Evolutionary conservation across 805 yeast genomes (phyloP).

Genomic region (Kluyveromyces aestuarii): DNA sequence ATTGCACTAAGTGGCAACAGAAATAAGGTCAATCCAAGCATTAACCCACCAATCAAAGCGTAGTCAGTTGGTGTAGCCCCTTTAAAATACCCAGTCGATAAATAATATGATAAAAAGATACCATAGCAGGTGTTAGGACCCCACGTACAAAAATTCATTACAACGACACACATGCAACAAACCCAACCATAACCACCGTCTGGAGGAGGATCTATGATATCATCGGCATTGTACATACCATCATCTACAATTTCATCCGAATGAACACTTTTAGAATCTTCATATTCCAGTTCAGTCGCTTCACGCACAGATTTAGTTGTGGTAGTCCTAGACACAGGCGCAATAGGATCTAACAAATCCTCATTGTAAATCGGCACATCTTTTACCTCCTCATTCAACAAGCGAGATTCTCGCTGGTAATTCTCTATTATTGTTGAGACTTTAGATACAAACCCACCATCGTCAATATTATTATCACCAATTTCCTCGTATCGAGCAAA

Average conservation of each 20-base stretch:
- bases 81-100: conserved; percentile 39
- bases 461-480: background rate
- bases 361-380: conserved; percentile 1
- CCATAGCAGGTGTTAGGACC: conserved; percentile 64
- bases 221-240: conserved; percentile 7
- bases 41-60: conserved; percentile 60
- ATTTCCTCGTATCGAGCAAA: background rate
- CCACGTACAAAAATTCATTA: conserved; percentile 57
- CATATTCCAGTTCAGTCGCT: background rate
- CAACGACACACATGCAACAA: conserved; percentile 39
- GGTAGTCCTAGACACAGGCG: background rate
- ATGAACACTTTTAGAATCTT: background rate
- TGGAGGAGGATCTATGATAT: conserved; percentile 33
- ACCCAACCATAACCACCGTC: conserved; percentile 72
- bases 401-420: background rate
- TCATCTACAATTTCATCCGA: conserved; percentile 2
- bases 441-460: background rate
- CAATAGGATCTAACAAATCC: background rate
- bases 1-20: conserved; percentile 51
- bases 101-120: conserved; percentile 48
- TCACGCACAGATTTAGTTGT: background rate
- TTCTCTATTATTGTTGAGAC: background rate
- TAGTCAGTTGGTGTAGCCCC: conserved; percentile 51
- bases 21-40: conserved; percentile 46
- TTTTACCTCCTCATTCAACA: background rate